These are phyloP conservation scores for Triglochin maritima DNA, from an alignment of 106 monocot species.

Conservation along the genomic window DNA sequence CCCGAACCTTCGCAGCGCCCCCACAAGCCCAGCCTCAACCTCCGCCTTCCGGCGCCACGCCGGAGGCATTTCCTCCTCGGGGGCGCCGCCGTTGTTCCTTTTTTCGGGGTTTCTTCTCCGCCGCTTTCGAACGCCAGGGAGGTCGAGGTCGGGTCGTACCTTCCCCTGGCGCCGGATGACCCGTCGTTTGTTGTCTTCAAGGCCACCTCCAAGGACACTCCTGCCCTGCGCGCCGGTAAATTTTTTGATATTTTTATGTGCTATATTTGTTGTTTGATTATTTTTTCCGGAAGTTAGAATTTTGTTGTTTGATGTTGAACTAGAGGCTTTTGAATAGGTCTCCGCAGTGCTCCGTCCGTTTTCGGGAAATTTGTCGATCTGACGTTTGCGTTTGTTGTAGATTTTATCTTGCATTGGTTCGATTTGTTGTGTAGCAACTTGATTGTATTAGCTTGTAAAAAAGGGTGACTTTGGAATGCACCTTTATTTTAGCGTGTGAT, in stretches of 20 bases:
- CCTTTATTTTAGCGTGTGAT: no score
- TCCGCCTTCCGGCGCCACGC: background rate
- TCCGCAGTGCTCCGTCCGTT: no score
- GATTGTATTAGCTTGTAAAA: no score
- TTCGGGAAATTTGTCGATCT: no score
- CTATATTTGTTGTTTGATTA: background rate
- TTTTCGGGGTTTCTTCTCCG: conserved; percentile 18
- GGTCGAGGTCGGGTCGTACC: conserved; percentile 75
- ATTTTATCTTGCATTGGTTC: no score
- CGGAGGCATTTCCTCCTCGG: conserved; percentile 35
- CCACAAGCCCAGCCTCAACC: background rate
- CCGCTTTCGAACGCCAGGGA: conserved; percentile 40
- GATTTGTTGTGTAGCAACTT: no score
- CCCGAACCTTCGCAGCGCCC: background rate
- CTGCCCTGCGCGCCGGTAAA: conserved; percentile 94
- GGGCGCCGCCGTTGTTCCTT: conserved; percentile 12
- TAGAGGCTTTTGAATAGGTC: no score
- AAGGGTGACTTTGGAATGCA: no score
- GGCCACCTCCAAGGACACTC: conserved; percentile 74
- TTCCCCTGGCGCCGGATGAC: conserved; percentile 48
- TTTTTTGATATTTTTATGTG: background rate
- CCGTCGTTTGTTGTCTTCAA: conserved; percentile 79
- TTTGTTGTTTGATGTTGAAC: no score
- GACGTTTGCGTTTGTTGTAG: no score
- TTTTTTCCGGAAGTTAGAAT: background rate